phyloP scores from a whole-genome alignment of 768 basidiomycete species.

The Trametes gibbosa region DNA sequence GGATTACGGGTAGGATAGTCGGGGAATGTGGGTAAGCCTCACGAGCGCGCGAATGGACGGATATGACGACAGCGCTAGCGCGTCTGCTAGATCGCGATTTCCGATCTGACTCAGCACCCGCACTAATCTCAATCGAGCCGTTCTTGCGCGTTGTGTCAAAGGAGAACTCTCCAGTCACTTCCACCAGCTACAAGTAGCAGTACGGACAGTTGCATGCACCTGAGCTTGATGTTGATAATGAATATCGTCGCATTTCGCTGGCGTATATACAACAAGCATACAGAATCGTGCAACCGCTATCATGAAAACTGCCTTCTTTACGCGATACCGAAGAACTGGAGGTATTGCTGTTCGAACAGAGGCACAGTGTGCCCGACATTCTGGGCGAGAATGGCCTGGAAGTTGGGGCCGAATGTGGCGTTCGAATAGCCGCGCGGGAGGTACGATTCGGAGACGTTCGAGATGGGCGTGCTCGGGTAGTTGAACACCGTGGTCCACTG shows the following conservation, averaged over 20 bases:
- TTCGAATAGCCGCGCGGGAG: conserved; percentile 45
- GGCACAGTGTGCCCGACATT: conserved; percentile 45
- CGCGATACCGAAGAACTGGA: conserved; percentile 22
- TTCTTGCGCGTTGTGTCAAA: neutral
- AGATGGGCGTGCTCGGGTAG: conserved; percentile 38
- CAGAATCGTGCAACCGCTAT: neutral
- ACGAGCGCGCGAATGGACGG: neutral
- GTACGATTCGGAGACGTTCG: conserved; percentile 35
- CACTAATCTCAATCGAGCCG: neutral
- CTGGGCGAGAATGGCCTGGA: conserved; percentile 47
- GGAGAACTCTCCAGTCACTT: neutral
- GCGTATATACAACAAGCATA: neutral
- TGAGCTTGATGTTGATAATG: too few relatives aligned
- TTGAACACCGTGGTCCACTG: conserved; percentile 57
- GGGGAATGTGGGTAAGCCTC: too few relatives aligned
- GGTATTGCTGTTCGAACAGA: conserved; percentile 21
- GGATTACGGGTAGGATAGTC: neutral
- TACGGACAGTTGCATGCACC: too few relatives aligned
- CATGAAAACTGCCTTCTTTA: conserved; percentile 1
- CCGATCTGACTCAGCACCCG: neutral
- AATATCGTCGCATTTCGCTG: too few relatives aligned
- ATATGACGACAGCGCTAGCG: conserved; percentile 1
- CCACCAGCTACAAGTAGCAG: too few relatives aligned
- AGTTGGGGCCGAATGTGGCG: conserved; percentile 45
- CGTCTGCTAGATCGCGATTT: neutral